A percentile compares a stretch with the other conserved stretches of the same genome.
These are phyloP conservation scores for Setaria italica DNA, from an alignment of 202 grass and related monocot genomes.

Conservation along the genomic window DNA sequence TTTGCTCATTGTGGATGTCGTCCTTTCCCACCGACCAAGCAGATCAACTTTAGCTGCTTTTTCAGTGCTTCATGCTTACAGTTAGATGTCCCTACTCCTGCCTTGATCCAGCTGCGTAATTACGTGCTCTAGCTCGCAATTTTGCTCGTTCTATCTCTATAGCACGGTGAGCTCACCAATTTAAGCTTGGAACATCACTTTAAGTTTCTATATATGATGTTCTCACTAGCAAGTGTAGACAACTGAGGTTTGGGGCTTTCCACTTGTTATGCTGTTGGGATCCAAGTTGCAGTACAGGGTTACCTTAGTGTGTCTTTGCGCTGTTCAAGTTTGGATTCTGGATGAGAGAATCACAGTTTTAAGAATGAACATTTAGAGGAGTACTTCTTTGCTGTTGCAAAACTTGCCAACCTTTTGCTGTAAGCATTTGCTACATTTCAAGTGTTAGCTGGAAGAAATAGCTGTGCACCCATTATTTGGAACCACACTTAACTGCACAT, in stretches of 20 bases:
- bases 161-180: neutral
- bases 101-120: conserved; percentile 11
- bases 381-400: neutral
- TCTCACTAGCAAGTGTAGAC: conserved; percentile 6
- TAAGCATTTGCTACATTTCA: neutral
- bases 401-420: neutral
- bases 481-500: neutral
- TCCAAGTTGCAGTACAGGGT: neutral
- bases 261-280: neutral
- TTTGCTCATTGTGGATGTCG: conserved; percentile 19
- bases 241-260: neutral
- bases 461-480: neutral
- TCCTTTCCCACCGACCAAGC: neutral
- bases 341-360: neutral
- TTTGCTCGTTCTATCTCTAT: neutral
- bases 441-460: neutral
- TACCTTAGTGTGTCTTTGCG: neutral
- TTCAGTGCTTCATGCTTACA: neutral
- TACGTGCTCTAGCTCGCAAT: neutral
- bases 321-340: neutral
- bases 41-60: neutral
- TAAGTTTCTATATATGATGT: neutral
- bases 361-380: neutral
- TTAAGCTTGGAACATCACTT: neutral
- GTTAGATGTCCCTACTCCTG: neutral